Conservation (phyloP, 2,329 filamentous ascomycete species). For the Sporothrix globosa region DNA sequence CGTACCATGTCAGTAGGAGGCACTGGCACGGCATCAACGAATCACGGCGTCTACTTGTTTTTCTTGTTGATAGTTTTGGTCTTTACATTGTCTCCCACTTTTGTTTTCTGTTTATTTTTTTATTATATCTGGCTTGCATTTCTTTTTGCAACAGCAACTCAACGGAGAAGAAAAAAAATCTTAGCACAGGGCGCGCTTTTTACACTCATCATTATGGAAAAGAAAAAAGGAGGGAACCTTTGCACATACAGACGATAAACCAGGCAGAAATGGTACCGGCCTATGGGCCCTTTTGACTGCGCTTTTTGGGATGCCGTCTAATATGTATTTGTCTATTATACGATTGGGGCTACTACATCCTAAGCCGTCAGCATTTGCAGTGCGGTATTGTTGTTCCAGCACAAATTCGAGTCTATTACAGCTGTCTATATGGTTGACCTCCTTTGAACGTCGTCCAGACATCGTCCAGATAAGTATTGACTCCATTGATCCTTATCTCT, state of each 20-base stretch:
- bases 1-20: background rate
- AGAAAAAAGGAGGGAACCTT: background rate
- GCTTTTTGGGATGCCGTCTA: background rate
- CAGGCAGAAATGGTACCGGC: background rate
- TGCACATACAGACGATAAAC: slow-evolving; percentile 4
- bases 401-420: too few species aligned
- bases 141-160: background rate
- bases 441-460: too few species aligned
- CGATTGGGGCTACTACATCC: too few species aligned
- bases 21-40: slow-evolving; percentile 33
- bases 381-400: too few species aligned
- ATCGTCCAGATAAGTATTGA: too few species aligned
- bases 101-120: background rate
- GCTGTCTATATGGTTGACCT: too few species aligned
- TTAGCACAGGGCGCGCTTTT: slow-evolving; percentile 17
- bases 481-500: too few species aligned
- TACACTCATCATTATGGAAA: slow-evolving; percentile 12
- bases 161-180: background rate
- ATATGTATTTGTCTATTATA: background rate
- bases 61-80: background rate
- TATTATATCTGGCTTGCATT: background rate
- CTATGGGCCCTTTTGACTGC: background rate
- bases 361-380: too few species aligned
- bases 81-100: background rate
- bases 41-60: background rate